A percentile compares a stretch with the other conserved stretches of the same genome.
Evolutionary conservation across 345 rosid genomes (phyloP).

Genomic region (Hevea brasiliensis): DNA sequence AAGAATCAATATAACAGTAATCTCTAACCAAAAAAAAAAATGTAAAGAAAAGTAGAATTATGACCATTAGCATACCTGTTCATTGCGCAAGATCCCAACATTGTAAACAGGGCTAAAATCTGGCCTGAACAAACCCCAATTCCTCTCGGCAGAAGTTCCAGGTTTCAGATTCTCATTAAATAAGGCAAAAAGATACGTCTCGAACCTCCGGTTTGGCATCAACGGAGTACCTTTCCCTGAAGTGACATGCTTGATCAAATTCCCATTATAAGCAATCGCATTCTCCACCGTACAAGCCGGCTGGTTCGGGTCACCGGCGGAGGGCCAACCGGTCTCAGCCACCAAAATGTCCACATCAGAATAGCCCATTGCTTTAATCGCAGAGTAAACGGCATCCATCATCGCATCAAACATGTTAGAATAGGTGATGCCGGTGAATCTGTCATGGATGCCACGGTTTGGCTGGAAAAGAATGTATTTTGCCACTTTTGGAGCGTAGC

Average conservation of each 20-base stretch:
- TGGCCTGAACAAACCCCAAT: slow-evolving; percentile 74
- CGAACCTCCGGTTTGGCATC: slow-evolving; percentile 68
- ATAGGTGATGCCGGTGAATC: slow-evolving; percentile 49
- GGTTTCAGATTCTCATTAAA: slow-evolving; percentile 81
- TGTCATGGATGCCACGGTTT: slow-evolving; percentile 49
- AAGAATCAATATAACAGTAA: too few relatives aligned
- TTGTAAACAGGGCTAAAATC: slow-evolving; percentile 71
- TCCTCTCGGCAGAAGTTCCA: slow-evolving; percentile 60
- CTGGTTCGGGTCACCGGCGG: slow-evolving; percentile 49
- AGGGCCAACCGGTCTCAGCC: slow-evolving; percentile 91
- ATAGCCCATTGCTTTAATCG: slow-evolving; percentile 69
- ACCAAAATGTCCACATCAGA: slow-evolving; percentile 59
- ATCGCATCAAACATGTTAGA: slow-evolving; percentile 60
- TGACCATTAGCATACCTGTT: slow-evolving; percentile 29
- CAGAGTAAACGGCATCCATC: slow-evolving; percentile 61
- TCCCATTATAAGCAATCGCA: slow-evolving; percentile 58
- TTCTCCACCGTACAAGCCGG: slow-evolving; percentile 49
- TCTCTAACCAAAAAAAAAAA: too few relatives aligned
- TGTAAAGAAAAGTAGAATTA: background rate
- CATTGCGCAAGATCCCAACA: slow-evolving; percentile 46
- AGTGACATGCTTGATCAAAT: slow-evolving; percentile 37
- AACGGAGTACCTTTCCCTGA: slow-evolving; percentile 72
- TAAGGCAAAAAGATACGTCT: slow-evolving; percentile 69
- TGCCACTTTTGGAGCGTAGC: slow-evolving; percentile 30
- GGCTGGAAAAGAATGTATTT: slow-evolving; percentile 59